Percentiles rank a stretch among this genome's conserved stretches.
phyloP scores from a whole-genome alignment of 805 yeast genomes.

The Priceomyces haplophilus region DNA sequence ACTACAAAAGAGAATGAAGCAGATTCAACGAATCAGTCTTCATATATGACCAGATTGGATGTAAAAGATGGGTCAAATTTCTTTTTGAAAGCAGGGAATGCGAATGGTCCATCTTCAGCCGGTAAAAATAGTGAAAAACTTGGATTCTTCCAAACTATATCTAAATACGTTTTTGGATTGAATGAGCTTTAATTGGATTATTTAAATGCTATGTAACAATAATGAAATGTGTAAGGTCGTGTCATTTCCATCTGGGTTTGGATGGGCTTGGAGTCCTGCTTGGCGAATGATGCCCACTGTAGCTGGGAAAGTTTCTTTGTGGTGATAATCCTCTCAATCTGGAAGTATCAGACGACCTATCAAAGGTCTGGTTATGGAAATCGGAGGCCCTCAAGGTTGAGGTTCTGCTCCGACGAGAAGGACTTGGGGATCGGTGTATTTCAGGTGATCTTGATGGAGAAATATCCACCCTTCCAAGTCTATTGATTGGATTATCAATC shows the following conservation, averaged over 20 bases:
- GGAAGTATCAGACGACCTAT: slow-evolving; percentile 1
- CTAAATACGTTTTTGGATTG: slow-evolving; percentile 41
- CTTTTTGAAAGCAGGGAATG: slow-evolving; percentile 24
- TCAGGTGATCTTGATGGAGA: background rate
- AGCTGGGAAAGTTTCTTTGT: background rate
- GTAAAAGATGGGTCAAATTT: slow-evolving; percentile 39
- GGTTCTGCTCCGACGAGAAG: background rate
- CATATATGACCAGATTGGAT: slow-evolving; percentile 31
- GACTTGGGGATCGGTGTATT: background rate
- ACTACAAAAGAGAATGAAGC: slow-evolving; percentile 9
- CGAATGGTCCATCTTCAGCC: slow-evolving; percentile 17
- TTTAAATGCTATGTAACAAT: background rate
- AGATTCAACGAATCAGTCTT: slow-evolving; percentile 9
- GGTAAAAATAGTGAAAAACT: slow-evolving; percentile 25
- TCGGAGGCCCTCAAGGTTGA: background rate
- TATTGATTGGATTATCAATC: background rate
- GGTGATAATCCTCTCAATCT: slow-evolving; percentile 1
- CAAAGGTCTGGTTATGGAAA: background rate
- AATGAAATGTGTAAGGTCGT: background rate
- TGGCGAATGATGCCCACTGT: slow-evolving; percentile 1
- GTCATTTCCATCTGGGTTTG: slow-evolving; percentile 10
- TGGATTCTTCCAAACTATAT: slow-evolving; percentile 30
- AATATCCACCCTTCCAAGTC: background rate
- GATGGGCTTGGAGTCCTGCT: slow-evolving; percentile 9
- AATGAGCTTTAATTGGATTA: slow-evolving; percentile 32